Conservation (phyloP, 345 rosid genomes). For the Alliaria petiolata region DNA sequence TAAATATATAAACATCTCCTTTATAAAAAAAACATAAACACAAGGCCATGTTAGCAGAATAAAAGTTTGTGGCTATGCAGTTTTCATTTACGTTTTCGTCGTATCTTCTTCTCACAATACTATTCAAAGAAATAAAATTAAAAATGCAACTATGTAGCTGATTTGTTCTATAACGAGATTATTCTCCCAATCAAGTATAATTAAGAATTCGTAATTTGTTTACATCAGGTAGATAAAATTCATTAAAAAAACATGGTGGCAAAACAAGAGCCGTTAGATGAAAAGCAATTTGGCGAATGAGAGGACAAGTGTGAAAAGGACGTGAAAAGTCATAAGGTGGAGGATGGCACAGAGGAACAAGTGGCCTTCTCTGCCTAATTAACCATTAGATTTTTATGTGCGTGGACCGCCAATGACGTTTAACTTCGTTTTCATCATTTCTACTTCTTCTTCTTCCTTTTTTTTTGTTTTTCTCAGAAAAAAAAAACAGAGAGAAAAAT, state of each 20-base stretch:
- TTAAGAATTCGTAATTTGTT: too few species aligned
- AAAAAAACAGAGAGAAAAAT: not conserved
- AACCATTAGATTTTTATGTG: not conserved
- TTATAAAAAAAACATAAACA: not conserved
- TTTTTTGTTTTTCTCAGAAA: not conserved
- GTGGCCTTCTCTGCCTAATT: conserved; percentile 15
- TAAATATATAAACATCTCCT: not conserved
- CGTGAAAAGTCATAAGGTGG: not conserved
- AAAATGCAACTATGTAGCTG: not conserved
- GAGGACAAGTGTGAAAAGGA: not conserved
- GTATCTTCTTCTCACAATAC: not conserved
- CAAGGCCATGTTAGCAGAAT: not conserved
- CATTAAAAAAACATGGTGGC: conserved; percentile 2
- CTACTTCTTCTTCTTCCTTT: not conserved
- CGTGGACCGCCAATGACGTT: conserved; percentile 34
- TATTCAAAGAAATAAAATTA: not conserved
- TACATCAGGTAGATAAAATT: not conserved
- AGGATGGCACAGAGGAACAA: conserved; percentile 10
- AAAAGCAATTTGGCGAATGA: not conserved
- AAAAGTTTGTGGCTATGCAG: conserved; percentile 11
- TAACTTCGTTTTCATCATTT: conserved; percentile 6
- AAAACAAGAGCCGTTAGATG: conserved; percentile 9
- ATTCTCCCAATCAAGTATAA: not conserved
- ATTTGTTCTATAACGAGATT: not conserved
- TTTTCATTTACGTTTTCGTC: not conserved